Evolutionary conservation across 345 rosid species (phyloP), one percentile per base, ranked within the genome.

Genomic region (Populus nigra): DNA sequence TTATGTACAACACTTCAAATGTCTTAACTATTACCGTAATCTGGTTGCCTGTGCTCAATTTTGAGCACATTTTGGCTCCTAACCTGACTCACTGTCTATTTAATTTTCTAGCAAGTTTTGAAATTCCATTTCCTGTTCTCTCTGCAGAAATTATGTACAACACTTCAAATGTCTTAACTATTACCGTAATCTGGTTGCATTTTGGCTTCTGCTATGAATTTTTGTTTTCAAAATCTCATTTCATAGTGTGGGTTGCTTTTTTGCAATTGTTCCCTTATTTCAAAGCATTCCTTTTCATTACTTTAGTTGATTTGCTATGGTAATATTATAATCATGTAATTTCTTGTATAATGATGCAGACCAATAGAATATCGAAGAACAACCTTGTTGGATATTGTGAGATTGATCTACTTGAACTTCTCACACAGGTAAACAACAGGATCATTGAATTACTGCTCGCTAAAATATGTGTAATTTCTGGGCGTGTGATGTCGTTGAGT

Each of bases 371-470:
- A 73, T 87, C 85, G 7, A 93, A 88, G 86, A 93, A 88, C 86
- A 90, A 87, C 76, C 80, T 93, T n/a, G 65, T 91, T 18, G 99
- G 98, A n/a, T 90, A 89, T 50, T 88, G 93, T 73, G 99, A 95
- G 76, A 79, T 93, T 79, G 93, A 95, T 85, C 85, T 95, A 62
- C 90, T 89, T 53, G 93, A 93, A 78, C 90, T 85, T 84, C 84
- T 90, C 59, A 77, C 84, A 25, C 84, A 74, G 89, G 98, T 91
- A 63, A 90, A 89, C 59, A 55, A 73, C 61, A 73, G 53, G 71
- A 61, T 31, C 47, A 22, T 73, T 63, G 43, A 36, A 50, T 38
- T 53, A 65, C 65, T 77, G 69, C 43, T 17, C 36, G 22, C 11
- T 33, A 10, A 45, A 47, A 18, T n/a, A 65, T 73, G 66, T 57